Conservation (phyloP, 371 early-diverging fungal species). For the Globomyces sp. region DNA sequence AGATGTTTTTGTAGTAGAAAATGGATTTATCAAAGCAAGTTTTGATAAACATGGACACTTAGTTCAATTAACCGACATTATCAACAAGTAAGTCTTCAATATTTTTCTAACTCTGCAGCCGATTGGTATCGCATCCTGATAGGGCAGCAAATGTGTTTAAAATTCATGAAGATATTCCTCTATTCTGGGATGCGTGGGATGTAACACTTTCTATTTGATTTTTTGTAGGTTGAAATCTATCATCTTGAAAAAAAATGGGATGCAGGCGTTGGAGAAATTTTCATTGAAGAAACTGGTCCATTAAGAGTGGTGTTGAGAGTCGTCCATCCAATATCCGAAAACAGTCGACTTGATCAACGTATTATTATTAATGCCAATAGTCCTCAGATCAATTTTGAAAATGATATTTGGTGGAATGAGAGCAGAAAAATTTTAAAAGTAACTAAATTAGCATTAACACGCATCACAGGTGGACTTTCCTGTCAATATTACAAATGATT, state of each 20-base stretch:
- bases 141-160: constrained; percentile 74
- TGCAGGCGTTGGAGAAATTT: constrained; percentile 37
- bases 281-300: constrained; percentile 72
- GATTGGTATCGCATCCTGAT: constrained; percentile 38
- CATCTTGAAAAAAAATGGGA: constrained; percentile 78
- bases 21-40: constrained; percentile 60
- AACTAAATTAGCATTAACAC: too few species aligned
- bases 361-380: constrained; percentile 72
- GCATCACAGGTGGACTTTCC: constrained; percentile 65
- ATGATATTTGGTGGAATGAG: constrained; percentile 88
- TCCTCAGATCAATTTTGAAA: constrained; percentile 79
- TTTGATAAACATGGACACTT: constrained; percentile 76
- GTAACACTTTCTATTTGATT: constrained; percentile 15
- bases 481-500: constrained; percentile 77
- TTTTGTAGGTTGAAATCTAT: constrained; percentile 67
- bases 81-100: constrained; percentile 53
- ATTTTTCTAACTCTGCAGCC: constrained; percentile 38
- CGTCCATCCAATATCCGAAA: constrained; percentile 59
- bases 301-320: constrained; percentile 70
- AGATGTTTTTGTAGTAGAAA: constrained; percentile 60
- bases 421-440: constrained; percentile 84
- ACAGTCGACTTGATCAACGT: constrained; percentile 67
- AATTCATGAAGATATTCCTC: constrained; percentile 84
- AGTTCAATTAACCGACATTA: constrained; percentile 6
- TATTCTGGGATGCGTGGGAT: constrained; percentile 79